phyloP scores from a whole-genome alignment of 352 stramenopile genomes.

The Elongisporangium anandrum region DNA sequence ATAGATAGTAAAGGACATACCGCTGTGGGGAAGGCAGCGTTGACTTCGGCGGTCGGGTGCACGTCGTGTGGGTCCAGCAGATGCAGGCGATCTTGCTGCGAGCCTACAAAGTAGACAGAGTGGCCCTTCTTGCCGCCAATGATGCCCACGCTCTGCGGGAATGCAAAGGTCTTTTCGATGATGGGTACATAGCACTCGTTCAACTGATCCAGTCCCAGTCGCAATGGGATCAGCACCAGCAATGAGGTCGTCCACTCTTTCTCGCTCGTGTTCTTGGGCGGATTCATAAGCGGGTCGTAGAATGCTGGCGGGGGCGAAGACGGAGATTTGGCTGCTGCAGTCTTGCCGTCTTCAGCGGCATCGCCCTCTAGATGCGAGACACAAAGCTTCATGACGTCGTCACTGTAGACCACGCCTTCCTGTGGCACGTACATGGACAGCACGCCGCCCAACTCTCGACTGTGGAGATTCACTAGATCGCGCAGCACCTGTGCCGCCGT shows the following conservation, averaged over 20 bases:
- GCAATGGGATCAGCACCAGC: conserved; percentile 90
- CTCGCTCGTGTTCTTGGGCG: conserved; percentile 34
- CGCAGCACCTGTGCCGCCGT: conserved; percentile 86
- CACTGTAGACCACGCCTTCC: conserved; percentile 77
- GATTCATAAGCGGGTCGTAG: conserved; percentile 84
- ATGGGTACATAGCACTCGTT: conserved; percentile 79
- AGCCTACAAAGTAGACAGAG: conserved; percentile 95
- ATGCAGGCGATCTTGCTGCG: conserved; percentile 76
- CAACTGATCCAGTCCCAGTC: conserved; percentile 87
- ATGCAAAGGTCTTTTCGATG: conserved; percentile 75
- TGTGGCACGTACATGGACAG: conserved; percentile 81
- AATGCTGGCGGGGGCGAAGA: conserved; percentile 27
- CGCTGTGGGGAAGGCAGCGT: conserved; percentile 64
- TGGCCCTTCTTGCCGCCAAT: conserved; percentile 92
- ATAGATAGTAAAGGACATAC: conserved; percentile 18
- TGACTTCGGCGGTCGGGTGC: conserved; percentile 63
- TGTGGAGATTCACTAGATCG: conserved; percentile 80
- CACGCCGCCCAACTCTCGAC: conserved; percentile 31
- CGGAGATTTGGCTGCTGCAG: not conserved
- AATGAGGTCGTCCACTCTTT: conserved; percentile 84
- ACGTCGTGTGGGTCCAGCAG: conserved; percentile 84
- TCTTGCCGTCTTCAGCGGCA: not conserved
- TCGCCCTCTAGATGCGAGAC: conserved; percentile 44
- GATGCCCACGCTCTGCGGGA: conserved; percentile 93
- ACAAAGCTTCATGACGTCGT: conserved; percentile 70